These are phyloP conservation scores for Cladosporium colombiae DNA, from an alignment of 2,329 filamentous ascomycete species.

Conservation along the genomic window DNA sequence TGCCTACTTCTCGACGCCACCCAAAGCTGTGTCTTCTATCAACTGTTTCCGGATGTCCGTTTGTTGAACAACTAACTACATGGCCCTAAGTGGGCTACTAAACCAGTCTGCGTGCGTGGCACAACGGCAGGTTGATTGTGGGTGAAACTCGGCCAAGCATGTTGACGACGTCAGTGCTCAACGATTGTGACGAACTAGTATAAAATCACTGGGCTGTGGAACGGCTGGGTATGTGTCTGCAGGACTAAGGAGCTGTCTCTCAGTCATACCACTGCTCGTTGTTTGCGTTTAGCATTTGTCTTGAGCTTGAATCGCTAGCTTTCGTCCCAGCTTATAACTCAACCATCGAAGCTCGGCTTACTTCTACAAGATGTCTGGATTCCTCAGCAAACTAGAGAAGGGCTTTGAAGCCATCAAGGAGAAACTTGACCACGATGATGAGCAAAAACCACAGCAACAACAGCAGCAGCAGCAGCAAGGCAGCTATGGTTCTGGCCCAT, in stretches of 20 bases:
- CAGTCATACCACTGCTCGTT: background rate
- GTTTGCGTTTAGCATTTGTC: background rate
- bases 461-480: background rate
- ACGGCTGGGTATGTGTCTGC: background rate
- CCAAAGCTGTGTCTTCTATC: background rate
- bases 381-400: slow-evolving; percentile 18
- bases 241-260: background rate
- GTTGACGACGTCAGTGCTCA: slow-evolving; percentile 13
- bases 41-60: background rate
- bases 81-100: slow-evolving; percentile 2
- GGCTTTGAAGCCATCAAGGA: slow-evolving; percentile 18
- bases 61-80: background rate
- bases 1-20: background rate
- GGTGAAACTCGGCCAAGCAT: slow-evolving; percentile 16
- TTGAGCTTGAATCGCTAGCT: background rate
- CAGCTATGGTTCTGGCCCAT: background rate
- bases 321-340: background rate
- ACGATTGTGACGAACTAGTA: slow-evolving; percentile 7
- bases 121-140: slow-evolving; percentile 1
- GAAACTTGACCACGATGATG: slow-evolving; percentile 2
- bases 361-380: slow-evolving; percentile 4
- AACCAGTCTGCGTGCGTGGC: slow-evolving; percentile 2
- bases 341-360: background rate
- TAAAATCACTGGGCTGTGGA: background rate
- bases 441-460: slow-evolving; percentile 1